A percentile compares a stretch with the other conserved stretches of the same genome.
Conservation (phyloP, 768 basidiomycete species). For the Amanita muscaria region DNA sequence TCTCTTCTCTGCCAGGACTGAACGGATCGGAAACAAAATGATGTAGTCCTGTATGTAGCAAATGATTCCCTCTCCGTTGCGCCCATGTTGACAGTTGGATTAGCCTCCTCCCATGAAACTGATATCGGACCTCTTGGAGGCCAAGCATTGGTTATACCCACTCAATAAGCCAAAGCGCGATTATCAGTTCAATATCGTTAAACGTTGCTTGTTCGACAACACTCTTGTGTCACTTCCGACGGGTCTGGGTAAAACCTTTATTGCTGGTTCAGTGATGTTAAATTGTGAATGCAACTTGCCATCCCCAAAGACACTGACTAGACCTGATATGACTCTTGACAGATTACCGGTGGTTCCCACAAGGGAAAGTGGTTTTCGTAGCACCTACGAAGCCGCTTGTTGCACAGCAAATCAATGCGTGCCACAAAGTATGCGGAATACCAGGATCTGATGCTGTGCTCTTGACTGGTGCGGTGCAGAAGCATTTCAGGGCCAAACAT, state of each 20-base stretch:
- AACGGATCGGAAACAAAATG: neutral
- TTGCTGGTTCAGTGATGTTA: slow-evolving; percentile 94
- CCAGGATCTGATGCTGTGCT: slow-evolving; percentile 80
- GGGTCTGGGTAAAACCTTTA: slow-evolving; percentile 95
- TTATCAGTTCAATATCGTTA: slow-evolving; percentile 93
- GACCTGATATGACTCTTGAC: slow-evolving; percentile 8
- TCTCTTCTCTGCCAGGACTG: neutral
- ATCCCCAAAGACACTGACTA: neutral
- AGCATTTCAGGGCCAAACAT: slow-evolving; percentile 43
- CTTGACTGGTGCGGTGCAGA: slow-evolving; percentile 69
- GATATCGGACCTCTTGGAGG: slow-evolving; percentile 64
- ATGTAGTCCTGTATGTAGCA: slow-evolving; percentile 23
- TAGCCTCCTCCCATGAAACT: slow-evolving; percentile 76
- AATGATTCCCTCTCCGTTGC: neutral
- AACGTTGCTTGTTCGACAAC: slow-evolving; percentile 80
- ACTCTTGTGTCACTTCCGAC: slow-evolving; percentile 92
- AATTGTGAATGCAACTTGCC: slow-evolving; percentile 45
- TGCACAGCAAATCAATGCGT: slow-evolving; percentile 89
- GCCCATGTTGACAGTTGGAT: neutral
- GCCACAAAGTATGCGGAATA: slow-evolving; percentile 89
- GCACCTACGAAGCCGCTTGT: slow-evolving; percentile 97
- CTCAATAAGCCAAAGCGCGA: slow-evolving; percentile 80
- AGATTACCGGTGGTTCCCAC: slow-evolving; percentile 92
- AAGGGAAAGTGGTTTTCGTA: slow-evolving; percentile 88
- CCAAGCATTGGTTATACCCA: slow-evolving; percentile 87